Conservation (phyloP, 768 basidiomycete genomes). For the Xanthoconium stramineum region DNA sequence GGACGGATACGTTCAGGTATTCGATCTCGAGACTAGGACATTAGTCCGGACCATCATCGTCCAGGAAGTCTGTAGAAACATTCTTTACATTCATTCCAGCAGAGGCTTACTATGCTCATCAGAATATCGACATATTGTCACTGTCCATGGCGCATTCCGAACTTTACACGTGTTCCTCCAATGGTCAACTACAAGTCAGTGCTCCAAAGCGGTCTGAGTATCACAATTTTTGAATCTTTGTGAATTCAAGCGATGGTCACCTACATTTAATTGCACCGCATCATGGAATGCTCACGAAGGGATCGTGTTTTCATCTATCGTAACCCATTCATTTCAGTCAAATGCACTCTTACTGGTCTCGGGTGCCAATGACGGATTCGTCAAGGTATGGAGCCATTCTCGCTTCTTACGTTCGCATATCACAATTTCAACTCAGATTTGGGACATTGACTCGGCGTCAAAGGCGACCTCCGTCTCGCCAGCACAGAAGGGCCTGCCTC, state of each 20-base stretch:
- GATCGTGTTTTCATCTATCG: slow-evolving; percentile 76
- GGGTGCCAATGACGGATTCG: slow-evolving; percentile 80
- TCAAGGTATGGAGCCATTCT: slow-evolving; percentile 56
- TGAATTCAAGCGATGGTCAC: slow-evolving; percentile 64
- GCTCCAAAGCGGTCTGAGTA: not conserved
- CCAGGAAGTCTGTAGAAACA: slow-evolving; percentile 54
- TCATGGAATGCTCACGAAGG: slow-evolving; percentile 81
- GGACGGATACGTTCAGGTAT: slow-evolving; percentile 87
- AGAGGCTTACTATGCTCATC: not conserved
- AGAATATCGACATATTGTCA: slow-evolving; percentile 81
- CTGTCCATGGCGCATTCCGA: slow-evolving; percentile 68
- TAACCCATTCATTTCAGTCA: slow-evolving; percentile 38
- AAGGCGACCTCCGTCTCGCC: not conserved
- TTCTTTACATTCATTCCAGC: not conserved
- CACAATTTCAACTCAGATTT: slow-evolving; percentile 39
- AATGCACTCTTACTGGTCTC: slow-evolving; percentile 51
- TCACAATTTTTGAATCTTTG: not conserved
- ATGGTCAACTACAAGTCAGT: slow-evolving; percentile 67
- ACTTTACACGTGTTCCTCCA: slow-evolving; percentile 62
- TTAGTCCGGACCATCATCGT: slow-evolving; percentile 84
- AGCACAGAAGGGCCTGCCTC: slow-evolving; percentile 1
- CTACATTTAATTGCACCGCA: slow-evolving; percentile 80
- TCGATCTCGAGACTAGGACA: slow-evolving; percentile 88
- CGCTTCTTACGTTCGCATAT: not conserved
- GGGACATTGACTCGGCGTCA: slow-evolving; percentile 44